A percentile compares a stretch with the other conserved stretches of the same genome.
These are phyloP conservation scores for Stygiomarasmius scandens DNA, from an alignment of 1,284 basidiomycete genomes.

Conservation along the genomic window DNA sequence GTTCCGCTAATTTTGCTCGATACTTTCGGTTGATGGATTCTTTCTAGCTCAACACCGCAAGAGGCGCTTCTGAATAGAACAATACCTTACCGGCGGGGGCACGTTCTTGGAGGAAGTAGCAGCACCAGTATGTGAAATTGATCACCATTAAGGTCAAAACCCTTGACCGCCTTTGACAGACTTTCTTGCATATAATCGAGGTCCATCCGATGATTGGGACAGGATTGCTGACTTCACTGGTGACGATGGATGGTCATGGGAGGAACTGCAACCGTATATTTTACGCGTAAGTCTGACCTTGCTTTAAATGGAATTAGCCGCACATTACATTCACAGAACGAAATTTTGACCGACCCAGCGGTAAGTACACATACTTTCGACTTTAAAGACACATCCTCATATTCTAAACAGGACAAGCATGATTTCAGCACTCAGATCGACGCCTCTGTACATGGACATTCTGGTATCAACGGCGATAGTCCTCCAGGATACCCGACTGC, in stretches of 20 bases:
- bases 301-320: too few species aligned
- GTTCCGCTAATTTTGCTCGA: neutral
- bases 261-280: slow-evolving; percentile 2
- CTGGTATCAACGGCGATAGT: neutral
- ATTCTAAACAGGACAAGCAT: neutral
- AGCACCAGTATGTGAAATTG: slow-evolving; percentile 5
- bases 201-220: neutral
- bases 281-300: neutral
- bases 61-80: slow-evolving; percentile 2
- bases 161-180: neutral
- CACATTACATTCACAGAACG: neutral
- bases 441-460: neutral
- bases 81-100: slow-evolving; percentile 3
- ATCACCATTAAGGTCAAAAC: neutral
- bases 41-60: slow-evolving; percentile 10
- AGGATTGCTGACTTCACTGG: slow-evolving; percentile 1
- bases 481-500: neutral
- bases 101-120: slow-evolving; percentile 13
- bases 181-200: slow-evolving; percentile 2
- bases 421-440: neutral
- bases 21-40: neutral
- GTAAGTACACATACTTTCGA: neutral
- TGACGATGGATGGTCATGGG: slow-evolving; percentile 6
- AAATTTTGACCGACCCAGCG: neutral
- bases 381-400: too few species aligned